phyloP scores from a whole-genome alignment of 352 stramenopile species.

The Phytophthora brassicae region DNA sequence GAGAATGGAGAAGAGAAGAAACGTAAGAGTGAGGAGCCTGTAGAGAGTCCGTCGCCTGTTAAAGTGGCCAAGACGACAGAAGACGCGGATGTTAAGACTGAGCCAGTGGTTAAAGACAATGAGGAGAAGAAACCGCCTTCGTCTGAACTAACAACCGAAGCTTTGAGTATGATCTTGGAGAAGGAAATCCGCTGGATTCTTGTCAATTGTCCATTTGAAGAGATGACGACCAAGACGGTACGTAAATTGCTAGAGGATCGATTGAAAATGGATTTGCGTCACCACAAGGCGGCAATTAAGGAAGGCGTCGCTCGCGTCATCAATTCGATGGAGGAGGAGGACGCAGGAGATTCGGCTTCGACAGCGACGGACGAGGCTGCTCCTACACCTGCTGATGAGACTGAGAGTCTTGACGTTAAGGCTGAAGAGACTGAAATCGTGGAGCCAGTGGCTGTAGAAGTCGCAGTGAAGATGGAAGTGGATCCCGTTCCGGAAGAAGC shows the following conservation, averaged over 20 bases:
- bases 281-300: slow-evolving; percentile 79
- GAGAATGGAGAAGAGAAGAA: slow-evolving; percentile 35
- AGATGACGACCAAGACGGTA: slow-evolving; percentile 85
- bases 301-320: slow-evolving; percentile 77
- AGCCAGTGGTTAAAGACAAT: slow-evolving; percentile 1
- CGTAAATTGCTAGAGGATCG: slow-evolving; percentile 73
- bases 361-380: slow-evolving; percentile 18
- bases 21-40: slow-evolving; percentile 40
- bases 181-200: slow-evolving; percentile 83
- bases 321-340: slow-evolving; percentile 67
- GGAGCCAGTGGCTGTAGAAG: slow-evolving; percentile 8
- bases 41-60: slow-evolving; percentile 16
- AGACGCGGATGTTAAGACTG: slow-evolving; percentile 41
- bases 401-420: slow-evolving; percentile 21
- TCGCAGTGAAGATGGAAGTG: slow-evolving; percentile 22
- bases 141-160: slow-evolving; percentile 38
- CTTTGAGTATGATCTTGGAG: slow-evolving; percentile 60
- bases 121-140: slow-evolving; percentile 29
- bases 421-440: slow-evolving; percentile 9
- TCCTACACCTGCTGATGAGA: slow-evolving; percentile 8
- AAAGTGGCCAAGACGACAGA: slow-evolving; percentile 54
- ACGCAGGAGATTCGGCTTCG: slow-evolving; percentile 20
- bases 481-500: slow-evolving; percentile 10
- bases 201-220: slow-evolving; percentile 73
- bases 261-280: slow-evolving; percentile 67